Evolutionary conservation across 2,329 filamentous ascomycete genomes (phyloP).

Genomic region (Epichloe sibirici): DNA sequence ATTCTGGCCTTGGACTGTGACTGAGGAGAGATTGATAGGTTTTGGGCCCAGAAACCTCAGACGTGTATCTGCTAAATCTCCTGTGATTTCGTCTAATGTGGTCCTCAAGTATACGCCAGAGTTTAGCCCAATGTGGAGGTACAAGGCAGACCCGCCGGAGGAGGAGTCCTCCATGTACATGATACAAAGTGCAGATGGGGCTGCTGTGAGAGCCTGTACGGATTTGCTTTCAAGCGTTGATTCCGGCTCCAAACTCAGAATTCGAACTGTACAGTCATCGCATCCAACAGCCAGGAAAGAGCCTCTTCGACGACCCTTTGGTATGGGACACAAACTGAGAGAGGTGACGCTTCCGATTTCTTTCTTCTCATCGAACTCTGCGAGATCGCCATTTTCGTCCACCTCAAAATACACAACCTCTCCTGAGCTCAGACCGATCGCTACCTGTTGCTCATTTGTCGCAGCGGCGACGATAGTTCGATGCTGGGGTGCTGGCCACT

Average conservation of each 20-base stretch:
- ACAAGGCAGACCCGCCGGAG: conserved; percentile 78
- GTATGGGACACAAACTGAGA: conserved; percentile 81
- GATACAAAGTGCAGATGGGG: conserved; percentile 78
- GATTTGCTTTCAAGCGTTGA: conserved; percentile 86
- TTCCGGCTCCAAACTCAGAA: conserved; percentile 81
- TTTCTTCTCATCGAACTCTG: conserved; percentile 89
- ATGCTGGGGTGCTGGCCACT: conserved; percentile 89
- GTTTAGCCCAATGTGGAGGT: conserved; percentile 88
- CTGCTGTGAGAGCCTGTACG: conserved; percentile 83
- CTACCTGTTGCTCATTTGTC: conserved; percentile 89
- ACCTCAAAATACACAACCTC: conserved; percentile 98
- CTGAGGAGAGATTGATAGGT: conserved; percentile 76
- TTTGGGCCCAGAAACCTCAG: conserved; percentile 91
- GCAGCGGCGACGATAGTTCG: conserved; percentile 89
- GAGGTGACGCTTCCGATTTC: conserved; percentile 92
- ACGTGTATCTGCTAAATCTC: conserved; percentile 86
- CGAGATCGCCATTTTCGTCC: conserved; percentile 78
- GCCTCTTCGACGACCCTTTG: conserved; percentile 73
- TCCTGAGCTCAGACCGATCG: conserved; percentile 83
- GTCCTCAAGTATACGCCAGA: conserved; percentile 93
- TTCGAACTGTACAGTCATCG: conserved; percentile 89
- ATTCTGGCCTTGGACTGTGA: conserved; percentile 70
- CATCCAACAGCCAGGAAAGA: conserved; percentile 92
- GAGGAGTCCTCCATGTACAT: conserved; percentile 93
- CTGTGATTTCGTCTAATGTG: conserved; percentile 86